Percentiles rank a stretch among this genome's conserved stretches.
phyloP scores from a whole-genome alignment of 2,329 filamentous ascomycete species.

The Trichoderma semiorbis region DNA sequence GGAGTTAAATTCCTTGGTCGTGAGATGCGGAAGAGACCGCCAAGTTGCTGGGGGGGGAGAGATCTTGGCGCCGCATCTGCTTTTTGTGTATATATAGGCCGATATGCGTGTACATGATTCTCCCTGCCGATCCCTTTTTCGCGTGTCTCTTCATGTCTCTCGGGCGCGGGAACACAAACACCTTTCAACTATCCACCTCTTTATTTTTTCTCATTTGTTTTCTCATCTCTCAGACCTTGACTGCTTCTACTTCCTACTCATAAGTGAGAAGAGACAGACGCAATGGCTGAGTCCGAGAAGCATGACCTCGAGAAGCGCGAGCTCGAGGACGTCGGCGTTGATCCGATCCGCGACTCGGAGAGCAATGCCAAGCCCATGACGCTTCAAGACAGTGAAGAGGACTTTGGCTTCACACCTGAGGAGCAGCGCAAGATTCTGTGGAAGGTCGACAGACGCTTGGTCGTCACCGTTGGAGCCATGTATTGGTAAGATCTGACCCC shows the following conservation, averaged over 20 bases:
- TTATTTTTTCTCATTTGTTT: neutral
- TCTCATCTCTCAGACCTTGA: neutral
- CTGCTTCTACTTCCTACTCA: too few relatives aligned
- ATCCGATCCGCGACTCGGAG: constrained; percentile 25
- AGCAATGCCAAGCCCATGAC: constrained; percentile 46
- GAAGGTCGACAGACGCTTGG: constrained; percentile 64
- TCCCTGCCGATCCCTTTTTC: neutral
- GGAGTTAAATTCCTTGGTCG: neutral
- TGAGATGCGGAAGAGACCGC: neutral
- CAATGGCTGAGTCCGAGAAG: constrained; percentile 30
- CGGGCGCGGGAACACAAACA: neutral
- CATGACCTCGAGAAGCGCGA: constrained; percentile 22
- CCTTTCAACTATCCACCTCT: neutral
- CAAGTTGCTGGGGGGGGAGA: neutral
- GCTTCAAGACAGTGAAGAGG: constrained; percentile 29
- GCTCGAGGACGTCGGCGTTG: constrained; percentile 26
- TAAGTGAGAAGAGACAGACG: neutral
- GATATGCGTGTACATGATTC: neutral
- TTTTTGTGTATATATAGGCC: neutral
- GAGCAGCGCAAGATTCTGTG: constrained; percentile 67
- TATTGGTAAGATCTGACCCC: constrained; percentile 49
- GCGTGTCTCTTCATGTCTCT: neutral
- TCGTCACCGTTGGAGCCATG: constrained; percentile 59
- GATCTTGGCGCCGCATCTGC: neutral
- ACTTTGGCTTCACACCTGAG: constrained; percentile 49